phyloP scores from a whole-genome alignment of 1,284 basidiomycete species.

The Uromyces viciae-fabae region DNA sequence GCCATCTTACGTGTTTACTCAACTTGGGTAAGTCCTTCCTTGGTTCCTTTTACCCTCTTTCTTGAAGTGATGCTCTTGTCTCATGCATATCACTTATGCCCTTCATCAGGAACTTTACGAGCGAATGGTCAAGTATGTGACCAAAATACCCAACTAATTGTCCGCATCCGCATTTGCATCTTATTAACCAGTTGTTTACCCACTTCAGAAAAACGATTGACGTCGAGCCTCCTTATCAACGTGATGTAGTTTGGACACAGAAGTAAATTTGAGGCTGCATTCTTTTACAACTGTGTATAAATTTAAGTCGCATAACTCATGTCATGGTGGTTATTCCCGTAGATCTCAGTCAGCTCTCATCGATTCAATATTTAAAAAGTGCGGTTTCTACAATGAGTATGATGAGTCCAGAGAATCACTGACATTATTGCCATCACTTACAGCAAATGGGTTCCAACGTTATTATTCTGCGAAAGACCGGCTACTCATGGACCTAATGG shows the following conservation, averaged over 20 bases:
- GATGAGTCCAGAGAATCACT: not conserved
- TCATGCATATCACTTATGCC: too few species aligned
- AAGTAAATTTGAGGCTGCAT: not conserved
- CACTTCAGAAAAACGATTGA: conserved; percentile 2
- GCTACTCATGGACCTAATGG: not conserved
- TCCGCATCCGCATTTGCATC: not conserved
- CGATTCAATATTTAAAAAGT: conserved; percentile 46
- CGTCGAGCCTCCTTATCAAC: conserved; percentile 41
- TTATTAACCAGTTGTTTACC: not conserved
- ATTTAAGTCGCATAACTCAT: too few species aligned
- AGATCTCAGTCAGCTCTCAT: conserved; percentile 40
- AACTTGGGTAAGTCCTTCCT: conserved; percentile 18
- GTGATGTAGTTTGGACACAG: conserved; percentile 41
- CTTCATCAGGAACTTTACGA: conserved; percentile 34
- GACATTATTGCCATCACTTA: not conserved
- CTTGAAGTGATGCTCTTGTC: too few species aligned
- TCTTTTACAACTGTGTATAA: not conserved
- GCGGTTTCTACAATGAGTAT: not conserved
- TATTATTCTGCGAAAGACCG: conserved; percentile 39
- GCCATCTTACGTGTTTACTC: conserved; percentile 41
- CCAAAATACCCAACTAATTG: not conserved
- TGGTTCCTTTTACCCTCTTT: not conserved
- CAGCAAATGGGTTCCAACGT: conserved; percentile 45
- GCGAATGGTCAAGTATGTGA: conserved; percentile 27
- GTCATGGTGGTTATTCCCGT: not conserved